Base-by-base conservation (phyloP, 371 early-diverging fungal species). In the Rhizopus arrhizus region DNA sequence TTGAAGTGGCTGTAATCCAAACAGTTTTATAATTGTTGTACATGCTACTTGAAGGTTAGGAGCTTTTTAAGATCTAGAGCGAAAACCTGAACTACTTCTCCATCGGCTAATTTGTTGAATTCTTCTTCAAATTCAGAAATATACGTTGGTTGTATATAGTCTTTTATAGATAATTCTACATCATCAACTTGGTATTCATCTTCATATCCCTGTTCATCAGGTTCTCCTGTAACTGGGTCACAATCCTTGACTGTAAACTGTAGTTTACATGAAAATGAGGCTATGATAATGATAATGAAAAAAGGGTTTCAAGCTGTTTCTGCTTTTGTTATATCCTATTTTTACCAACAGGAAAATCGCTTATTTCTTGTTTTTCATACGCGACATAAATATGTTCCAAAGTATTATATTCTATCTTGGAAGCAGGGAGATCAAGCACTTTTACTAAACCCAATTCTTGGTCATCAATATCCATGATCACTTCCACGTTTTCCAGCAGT, bases 121-220 rank as follows among this genome's bases (percentile, higher is more conserved):
- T 85, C 82, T 45, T 80, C 64, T 29, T 67, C 59, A 60, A 89
- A 91, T 5, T 89, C 82, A 10, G 95, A 11, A 4, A 43, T 43
- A 11, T 15, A n/a, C 5, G 15, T 11, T 15, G 43, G 90, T 36
- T 87, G 80, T 65, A 96, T 87, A 71, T 92, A 96, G 76, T 96
- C 96, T 34, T 86, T 89, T 7, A 87, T 83, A 3, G 81, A 62
- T 29, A 95, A 66, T 12, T 96, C 93, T 28, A 93, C 73, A 35
- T 91, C 89, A 66, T 98, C 98, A 32, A 95, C 85, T 65, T 78
- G 81, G 73, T 95, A 96, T 69, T 95, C 95, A 65, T 95, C 96
- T 46, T 95, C 95, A 60, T 91, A 95, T 13, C 97, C 97, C 62
- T 89, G 87, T 32, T 90, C 91, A 61, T 93, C 91, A 5, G 92